These are phyloP conservation scores for Hansenula anomala DNA, from an alignment of 1,139 yeast species.

Conservation along the genomic window DNA sequence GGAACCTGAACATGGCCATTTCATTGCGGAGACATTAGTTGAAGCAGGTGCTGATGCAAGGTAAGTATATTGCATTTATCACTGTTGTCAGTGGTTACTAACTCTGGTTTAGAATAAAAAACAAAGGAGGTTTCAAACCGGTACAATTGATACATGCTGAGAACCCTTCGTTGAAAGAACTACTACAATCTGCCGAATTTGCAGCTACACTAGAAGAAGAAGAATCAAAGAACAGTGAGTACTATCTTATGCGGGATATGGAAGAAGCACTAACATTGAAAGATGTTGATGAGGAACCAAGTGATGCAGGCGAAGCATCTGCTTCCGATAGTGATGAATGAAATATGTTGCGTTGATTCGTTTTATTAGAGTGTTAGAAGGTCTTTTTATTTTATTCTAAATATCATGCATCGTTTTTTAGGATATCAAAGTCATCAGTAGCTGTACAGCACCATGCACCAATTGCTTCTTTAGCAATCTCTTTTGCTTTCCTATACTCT, in stretches of 20 bases:
- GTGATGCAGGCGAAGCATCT: conserved; percentile 22
- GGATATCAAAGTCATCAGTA: conserved; percentile 15
- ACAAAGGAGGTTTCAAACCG: conserved; percentile 66
- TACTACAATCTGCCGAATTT: conserved; percentile 78
- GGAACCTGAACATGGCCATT: conserved; percentile 85
- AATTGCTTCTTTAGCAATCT: conserved; percentile 7
- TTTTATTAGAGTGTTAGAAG: too few species aligned
- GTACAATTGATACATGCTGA: conserved; percentile 55
- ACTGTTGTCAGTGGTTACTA: conserved; percentile 9
- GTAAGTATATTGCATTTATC: conserved; percentile 3
- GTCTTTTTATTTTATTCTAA: too few species aligned
- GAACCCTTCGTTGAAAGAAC: conserved; percentile 49
- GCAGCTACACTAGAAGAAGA: conserved; percentile 37
- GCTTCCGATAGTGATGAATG: conserved; percentile 8
- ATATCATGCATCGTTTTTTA: neutral
- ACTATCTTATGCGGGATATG: conserved; percentile 14
- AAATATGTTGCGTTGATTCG: conserved; percentile 6
- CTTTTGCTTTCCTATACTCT: conserved; percentile 14
- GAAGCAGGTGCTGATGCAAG: conserved; percentile 92
- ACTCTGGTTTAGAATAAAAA: conserved; percentile 28
- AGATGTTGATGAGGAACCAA: conserved; percentile 21
- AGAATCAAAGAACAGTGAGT: conserved; percentile 21
- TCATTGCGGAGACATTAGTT: conserved; percentile 71
- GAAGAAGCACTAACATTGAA: conserved; percentile 19
- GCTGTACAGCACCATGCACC: conserved; percentile 19